A percentile compares a stretch with the other conserved stretches of the same genome.
These are phyloP conservation scores for Kalanchoe fedtschenkoi DNA, from an alignment of 164 flowering plant species.

Conservation along the genomic window DNA sequence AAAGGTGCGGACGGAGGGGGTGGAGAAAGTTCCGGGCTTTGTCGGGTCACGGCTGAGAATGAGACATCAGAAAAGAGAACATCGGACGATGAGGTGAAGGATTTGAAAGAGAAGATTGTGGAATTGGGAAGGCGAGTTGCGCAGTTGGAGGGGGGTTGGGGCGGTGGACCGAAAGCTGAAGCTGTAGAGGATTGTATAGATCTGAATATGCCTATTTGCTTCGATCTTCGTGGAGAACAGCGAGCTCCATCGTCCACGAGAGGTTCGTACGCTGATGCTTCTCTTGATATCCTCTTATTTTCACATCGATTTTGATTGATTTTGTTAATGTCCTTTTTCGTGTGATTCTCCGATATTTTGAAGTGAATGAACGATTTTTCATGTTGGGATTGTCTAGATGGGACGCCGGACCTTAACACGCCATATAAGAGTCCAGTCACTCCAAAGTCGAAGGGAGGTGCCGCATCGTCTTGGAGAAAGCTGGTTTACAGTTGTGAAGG, in stretches of 20 bases:
- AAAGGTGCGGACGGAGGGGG: neutral
- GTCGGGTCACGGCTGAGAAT: conserved; percentile 30
- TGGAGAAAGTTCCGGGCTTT: neutral
- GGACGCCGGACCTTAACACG: neutral
- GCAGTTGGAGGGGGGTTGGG: conserved; percentile 10
- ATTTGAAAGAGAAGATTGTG: conserved; percentile 25
- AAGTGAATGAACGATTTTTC: neutral
- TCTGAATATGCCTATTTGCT: neutral
- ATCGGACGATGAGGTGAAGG: conserved; percentile 30
- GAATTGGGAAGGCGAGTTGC: conserved; percentile 21
- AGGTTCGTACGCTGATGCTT: no score
- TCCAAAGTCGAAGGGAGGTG: neutral
- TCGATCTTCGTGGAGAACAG: neutral
- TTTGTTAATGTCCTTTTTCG: no score
- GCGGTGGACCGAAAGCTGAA: conserved; percentile 7
- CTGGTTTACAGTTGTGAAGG: conserved; percentile 19
- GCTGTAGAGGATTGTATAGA: neutral
- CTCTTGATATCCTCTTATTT: no score
- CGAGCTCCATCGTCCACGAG: neutral
- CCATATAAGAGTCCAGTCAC: neutral
- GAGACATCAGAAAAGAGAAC: conserved; percentile 29
- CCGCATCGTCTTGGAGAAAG: conserved; percentile 1
- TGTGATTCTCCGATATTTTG: no score
- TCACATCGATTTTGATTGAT: no score
- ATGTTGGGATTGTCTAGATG: neutral